Evolutionary conservation across 257 asterid species (phyloP).

Genomic region (Buddleja alternifolia): DNA sequence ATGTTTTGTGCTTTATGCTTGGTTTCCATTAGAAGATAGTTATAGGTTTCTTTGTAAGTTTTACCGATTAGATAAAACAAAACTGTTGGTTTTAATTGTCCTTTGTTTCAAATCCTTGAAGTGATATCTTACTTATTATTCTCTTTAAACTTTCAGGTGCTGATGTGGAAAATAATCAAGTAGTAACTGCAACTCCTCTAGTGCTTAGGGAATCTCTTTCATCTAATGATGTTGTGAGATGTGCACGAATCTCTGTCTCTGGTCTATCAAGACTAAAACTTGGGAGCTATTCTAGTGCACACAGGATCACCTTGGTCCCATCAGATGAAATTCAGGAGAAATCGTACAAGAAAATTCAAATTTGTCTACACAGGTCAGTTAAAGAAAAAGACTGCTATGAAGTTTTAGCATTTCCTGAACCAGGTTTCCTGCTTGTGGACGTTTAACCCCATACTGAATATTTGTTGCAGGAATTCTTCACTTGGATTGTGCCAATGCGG

Average conservation of each 20-base stretch:
- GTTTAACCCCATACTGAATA: neutral
- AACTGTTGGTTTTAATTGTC: neutral
- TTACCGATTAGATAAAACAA: neutral
- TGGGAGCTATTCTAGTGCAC: conserved; percentile 72
- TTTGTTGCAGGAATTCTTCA: conserved; percentile 73
- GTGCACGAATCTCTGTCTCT: conserved; percentile 65
- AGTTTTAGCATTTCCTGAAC: conserved; percentile 6
- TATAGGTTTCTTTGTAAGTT: conserved; percentile 1
- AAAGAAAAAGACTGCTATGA: neutral
- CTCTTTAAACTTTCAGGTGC: conserved; percentile 45
- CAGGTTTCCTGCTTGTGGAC: conserved; percentile 17
- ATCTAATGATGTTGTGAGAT: conserved; percentile 49
- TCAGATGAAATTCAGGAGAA: conserved; percentile 66
- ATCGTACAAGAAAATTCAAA: conserved; percentile 58
- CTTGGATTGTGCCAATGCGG: conserved; percentile 71
- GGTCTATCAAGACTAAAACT: conserved; percentile 75
- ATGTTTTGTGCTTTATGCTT: no score
- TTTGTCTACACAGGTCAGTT: conserved; percentile 79
- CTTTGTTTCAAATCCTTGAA: conserved; percentile 8
- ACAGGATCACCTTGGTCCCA: conserved; percentile 62
- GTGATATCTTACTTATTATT: conserved; percentile 25
- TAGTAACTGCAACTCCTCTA: conserved; percentile 59
- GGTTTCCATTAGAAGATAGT: neutral
- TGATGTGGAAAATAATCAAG: conserved; percentile 54
- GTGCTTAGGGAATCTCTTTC: conserved; percentile 40